phyloP scores from a whole-genome alignment of 2,329 filamentous ascomycete species.

The Fusarium sp. region DNA sequence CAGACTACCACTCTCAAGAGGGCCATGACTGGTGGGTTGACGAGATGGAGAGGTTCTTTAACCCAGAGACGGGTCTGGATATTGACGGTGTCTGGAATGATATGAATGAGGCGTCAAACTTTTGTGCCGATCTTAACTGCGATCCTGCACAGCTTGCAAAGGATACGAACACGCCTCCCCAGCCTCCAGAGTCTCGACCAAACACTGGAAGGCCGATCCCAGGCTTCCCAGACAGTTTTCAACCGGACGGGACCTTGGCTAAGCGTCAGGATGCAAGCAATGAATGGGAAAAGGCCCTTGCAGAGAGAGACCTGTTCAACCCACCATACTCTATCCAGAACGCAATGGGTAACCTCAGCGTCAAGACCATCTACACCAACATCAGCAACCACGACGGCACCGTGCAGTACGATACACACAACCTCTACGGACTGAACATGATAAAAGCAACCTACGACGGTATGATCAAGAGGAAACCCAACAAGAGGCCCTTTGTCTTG shows the following conservation, averaged over 20 bases:
- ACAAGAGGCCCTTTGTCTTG: constrained; percentile 85
- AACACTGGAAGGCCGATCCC: constrained; percentile 5
- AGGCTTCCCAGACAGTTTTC: constrained; percentile 4
- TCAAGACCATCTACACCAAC: constrained; percentile 79
- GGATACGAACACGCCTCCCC: constrained; percentile 4
- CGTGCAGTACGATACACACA: constrained; percentile 86
- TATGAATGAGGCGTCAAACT: constrained; percentile 64
- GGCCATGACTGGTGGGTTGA: constrained; percentile 76
- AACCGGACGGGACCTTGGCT: background rate
- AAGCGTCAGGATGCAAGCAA: background rate
- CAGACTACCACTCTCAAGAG: constrained; percentile 80
- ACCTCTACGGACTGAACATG: constrained; percentile 80
- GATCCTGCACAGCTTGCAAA: constrained; percentile 53
- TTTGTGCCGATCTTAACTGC: constrained; percentile 48
- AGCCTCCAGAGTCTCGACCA: background rate
- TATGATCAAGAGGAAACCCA: constrained; percentile 72
- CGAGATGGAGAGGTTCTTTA: constrained; percentile 76
- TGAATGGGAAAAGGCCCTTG: background rate
- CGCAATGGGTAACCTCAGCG: constrained; percentile 70
- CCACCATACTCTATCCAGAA: constrained; percentile 65
- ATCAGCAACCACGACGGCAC: constrained; percentile 80
- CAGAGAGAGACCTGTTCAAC: background rate
- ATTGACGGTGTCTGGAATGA: constrained; percentile 86
- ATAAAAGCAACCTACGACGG: constrained; percentile 82
- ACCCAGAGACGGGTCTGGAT: constrained; percentile 72